Base-by-base conservation (phyloP, 108 stramenopile species). In the Nitzschia putrida region DNA sequence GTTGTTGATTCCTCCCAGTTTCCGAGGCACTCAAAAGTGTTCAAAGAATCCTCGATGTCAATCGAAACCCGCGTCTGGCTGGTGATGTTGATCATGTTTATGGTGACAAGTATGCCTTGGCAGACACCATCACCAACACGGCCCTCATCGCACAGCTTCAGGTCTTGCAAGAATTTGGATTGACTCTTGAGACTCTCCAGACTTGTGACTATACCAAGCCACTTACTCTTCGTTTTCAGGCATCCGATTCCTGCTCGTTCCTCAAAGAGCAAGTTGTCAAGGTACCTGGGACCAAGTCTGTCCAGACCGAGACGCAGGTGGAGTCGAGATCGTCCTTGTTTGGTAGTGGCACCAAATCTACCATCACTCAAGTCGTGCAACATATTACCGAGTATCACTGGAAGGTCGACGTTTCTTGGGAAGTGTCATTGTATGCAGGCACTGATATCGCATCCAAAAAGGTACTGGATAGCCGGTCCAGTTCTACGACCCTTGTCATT, bases 101-200 rank as follows among this genome's bases (percentile, higher is more conserved):
- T 57, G 77, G 68, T 14, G 85, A 85, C 68, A 94, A 94, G 76
- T 94, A 79, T 72, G 77, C 51, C 7, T 56, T 94, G 25, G 90
- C 86, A 20, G 71, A 91, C 51, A 47, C 66, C 29, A 49, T 83
- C 25, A 80, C 87, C 18, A 94, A 91, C 57, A 80, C 78, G 6
- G 76, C 88, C 21, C 74, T 91, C 20, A 85, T 87, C 12, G 76
- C 88, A 11, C 77, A 80, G 53, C 49, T 85, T 53, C 85, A 85
- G 41, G 71, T 71, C 12, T 66, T 91, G 68, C 85, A 89, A 37
- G 76, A 74, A 21, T 55, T 91, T 42, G 93, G 93, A 24, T 57
- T 94, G 43, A 77, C 81, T 24, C 38, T 29, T 23, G 82, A 79
- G 16, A 52, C 61, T 11, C 61, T 86, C 16, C 21, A 63, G 4